These are phyloP conservation scores for Dicorynia guianensis DNA, from an alignment of 306 rosid genomes.

Conservation along the genomic window DNA sequence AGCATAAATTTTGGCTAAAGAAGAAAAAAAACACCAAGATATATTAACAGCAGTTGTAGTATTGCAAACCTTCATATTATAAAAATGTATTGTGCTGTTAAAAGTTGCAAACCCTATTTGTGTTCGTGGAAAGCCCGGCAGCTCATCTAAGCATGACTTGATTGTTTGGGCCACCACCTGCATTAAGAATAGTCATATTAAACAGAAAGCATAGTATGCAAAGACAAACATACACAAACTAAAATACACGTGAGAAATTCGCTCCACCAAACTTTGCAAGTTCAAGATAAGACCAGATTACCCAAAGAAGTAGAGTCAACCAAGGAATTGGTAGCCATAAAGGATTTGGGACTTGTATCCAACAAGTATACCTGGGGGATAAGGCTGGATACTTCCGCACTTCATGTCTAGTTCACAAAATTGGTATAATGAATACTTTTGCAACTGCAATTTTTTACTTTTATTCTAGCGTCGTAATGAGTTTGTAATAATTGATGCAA, in stretches of 20 bases:
- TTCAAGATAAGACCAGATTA: conserved; percentile 32
- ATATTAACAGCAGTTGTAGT: conserved; percentile 33
- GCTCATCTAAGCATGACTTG: conserved; percentile 89
- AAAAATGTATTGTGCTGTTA: conserved; percentile 96
- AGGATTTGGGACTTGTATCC: no score
- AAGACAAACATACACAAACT: conserved; percentile 25
- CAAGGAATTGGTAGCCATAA: no score
- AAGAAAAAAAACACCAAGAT: conserved; percentile 13
- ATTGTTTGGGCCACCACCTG: conserved; percentile 96
- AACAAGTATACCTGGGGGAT: no score
- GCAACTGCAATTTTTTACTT: no score
- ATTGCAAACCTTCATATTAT: conserved; percentile 85
- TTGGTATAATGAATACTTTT: no score
- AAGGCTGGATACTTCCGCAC: no score
- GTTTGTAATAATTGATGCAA: no score
- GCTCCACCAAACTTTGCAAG: conserved; percentile 25
- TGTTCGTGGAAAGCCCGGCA: conserved; percentile 95
- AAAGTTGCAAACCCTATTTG: conserved; percentile 99
- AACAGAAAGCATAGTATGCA: conserved; percentile 29
- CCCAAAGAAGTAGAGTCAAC: neutral
- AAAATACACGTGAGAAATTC: conserved; percentile 10
- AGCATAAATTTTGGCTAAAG: conserved; percentile 30
- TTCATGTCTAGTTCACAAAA: no score
- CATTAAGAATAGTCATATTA: conserved; percentile 37
- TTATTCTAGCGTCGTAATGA: no score